These are phyloP conservation scores for Fennellomyces sp. DNA, from an alignment of 371 early-diverging fungal genomes.

Conservation along the genomic window DNA sequence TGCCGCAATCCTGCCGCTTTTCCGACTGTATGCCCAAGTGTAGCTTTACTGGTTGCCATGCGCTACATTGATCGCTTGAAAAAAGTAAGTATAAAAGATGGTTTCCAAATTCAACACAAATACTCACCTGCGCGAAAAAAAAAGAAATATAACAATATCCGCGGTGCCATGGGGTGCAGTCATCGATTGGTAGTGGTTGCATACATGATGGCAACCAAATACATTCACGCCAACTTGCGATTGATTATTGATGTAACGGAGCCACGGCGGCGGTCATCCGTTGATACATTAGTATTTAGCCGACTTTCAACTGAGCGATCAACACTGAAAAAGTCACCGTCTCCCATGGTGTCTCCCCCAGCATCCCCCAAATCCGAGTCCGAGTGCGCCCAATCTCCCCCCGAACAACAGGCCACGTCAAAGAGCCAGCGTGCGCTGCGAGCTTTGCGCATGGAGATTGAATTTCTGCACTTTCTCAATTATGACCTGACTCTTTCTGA, in stretches of 20 bases:
- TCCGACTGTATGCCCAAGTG: constrained; percentile 47
- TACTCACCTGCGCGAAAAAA: neutral
- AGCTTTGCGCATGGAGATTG: constrained; percentile 56
- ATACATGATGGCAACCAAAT: constrained; percentile 63
- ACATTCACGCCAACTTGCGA: constrained; percentile 45
- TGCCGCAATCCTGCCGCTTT: constrained; percentile 30
- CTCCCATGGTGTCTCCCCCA: constrained; percentile 8
- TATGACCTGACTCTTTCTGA: constrained; percentile 44
- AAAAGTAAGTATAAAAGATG: constrained; percentile 44
- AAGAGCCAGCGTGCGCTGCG: constrained; percentile 15
- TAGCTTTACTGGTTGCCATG: constrained; percentile 55
- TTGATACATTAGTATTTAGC: neutral
- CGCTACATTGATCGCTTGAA: constrained; percentile 62
- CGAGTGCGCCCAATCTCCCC: too few relatives aligned
- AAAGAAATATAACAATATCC: constrained; percentile 52
- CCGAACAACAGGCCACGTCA: neutral
- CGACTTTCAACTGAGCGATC: constrained; percentile 17
- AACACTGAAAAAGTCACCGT: constrained; percentile 6
- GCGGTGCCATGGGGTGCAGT: constrained; percentile 58
- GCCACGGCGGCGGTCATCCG: constrained; percentile 6
- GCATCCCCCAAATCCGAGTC: constrained; percentile 6
- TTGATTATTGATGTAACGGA: constrained; percentile 30
- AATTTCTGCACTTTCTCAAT: constrained; percentile 58
- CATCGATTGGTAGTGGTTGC: constrained; percentile 59
- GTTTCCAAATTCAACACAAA: too few relatives aligned